These are phyloP conservation scores for Iris macrosiphon DNA, from an alignment of 106 monocot genomes.

Conservation along the genomic window DNA sequence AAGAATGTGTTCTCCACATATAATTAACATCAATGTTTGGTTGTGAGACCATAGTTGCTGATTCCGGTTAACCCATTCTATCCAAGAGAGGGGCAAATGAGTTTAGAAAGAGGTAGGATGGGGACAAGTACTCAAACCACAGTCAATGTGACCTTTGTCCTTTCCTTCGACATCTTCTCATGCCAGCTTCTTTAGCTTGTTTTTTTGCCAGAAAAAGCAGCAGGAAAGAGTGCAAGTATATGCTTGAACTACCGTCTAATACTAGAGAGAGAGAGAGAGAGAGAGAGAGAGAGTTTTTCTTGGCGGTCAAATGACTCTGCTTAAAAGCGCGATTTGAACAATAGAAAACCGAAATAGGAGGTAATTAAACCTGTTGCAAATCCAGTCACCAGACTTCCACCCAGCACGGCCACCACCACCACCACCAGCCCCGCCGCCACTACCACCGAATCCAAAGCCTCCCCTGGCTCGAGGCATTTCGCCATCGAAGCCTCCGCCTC, in stretches of 20 bases:
- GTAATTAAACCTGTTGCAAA: conserved; percentile 87
- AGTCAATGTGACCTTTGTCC: neutral
- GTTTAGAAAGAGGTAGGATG: neutral
- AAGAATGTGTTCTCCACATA: no score
- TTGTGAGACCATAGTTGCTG: neutral
- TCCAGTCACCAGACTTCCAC: conserved; percentile 97
- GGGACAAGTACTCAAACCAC: neutral
- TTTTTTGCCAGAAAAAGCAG: conserved; percentile 2
- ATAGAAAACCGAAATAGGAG: no score
- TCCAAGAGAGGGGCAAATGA: neutral
- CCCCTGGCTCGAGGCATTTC: conserved; percentile 3
- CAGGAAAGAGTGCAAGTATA: neutral
- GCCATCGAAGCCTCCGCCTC: conserved; percentile 17
- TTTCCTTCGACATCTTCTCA: neutral
- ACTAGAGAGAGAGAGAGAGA: no score
- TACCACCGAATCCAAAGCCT: neutral
- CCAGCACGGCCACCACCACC: conserved; percentile 39
- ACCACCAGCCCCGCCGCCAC: conserved; percentile 5
- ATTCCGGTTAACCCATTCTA: neutral
- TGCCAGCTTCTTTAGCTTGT: neutral
- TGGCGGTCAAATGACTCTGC: no score
- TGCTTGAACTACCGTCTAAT: no score
- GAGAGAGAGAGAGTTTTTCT: no score
- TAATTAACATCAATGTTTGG: neutral
- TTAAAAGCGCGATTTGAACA: no score